These are phyloP conservation scores for Arachnomyces sp. DNA, from an alignment of 2,329 filamentous ascomycete species.

Conservation along the genomic window DNA sequence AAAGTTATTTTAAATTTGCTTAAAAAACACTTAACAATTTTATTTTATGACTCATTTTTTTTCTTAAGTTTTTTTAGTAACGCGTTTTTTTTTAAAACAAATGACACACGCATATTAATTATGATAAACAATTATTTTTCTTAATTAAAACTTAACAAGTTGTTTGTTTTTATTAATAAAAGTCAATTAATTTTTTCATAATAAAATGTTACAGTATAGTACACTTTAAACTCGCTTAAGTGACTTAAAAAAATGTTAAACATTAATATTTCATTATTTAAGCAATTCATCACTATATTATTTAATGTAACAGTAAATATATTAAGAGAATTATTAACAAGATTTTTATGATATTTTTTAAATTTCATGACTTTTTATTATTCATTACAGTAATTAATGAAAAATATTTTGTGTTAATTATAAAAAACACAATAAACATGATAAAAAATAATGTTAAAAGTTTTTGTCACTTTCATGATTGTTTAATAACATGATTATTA, in stretches of 20 bases:
- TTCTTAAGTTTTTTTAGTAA: conserved; percentile 11
- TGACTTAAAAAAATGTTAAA: conserved; percentile 3
- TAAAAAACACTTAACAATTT: conserved; percentile 3
- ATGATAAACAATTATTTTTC: background rate
- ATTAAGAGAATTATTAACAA: background rate
- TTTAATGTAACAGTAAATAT: conserved; percentile 1
- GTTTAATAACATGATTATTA: conserved; percentile 3
- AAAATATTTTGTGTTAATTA: background rate
- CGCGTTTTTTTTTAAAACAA: conserved; percentile 3
- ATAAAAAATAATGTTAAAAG: background rate
- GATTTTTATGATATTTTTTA: conserved; percentile 1
- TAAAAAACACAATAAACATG: conserved; percentile 1
- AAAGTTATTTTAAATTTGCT: conserved; percentile 4
- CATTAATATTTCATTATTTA: background rate
- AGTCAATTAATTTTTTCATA: background rate
- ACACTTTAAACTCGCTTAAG: conserved; percentile 1
- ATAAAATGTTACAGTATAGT: conserved; percentile 6
- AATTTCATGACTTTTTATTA: conserved; percentile 1
- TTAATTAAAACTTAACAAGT: background rate
- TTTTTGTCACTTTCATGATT: conserved; percentile 1
- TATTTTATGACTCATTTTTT: conserved; percentile 3
- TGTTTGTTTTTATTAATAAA: conserved; percentile 2
- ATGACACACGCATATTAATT: conserved; percentile 1
- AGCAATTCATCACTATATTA: conserved; percentile 1
- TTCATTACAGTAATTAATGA: background rate